Conservation (phyloP, 2,329 filamentous ascomycete species). For the Chrysoporthe deuterocubensis region DNA sequence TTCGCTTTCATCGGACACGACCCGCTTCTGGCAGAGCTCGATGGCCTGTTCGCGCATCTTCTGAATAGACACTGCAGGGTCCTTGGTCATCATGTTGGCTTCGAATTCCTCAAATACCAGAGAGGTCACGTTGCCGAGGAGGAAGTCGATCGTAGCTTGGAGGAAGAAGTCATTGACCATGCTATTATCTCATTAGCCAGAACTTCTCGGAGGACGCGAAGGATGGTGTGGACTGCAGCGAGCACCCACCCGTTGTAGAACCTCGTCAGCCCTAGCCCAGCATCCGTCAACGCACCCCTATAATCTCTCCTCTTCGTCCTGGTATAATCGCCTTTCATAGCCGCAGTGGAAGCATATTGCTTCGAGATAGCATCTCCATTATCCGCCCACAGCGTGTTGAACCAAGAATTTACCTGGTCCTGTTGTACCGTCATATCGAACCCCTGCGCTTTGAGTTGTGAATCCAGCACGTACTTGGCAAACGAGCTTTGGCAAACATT, state of each 20-base stretch:
- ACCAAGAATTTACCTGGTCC: slow-evolving; percentile 86
- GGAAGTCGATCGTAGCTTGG: slow-evolving; percentile 91
- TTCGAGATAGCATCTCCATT: slow-evolving; percentile 96
- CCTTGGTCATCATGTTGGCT: slow-evolving; percentile 87
- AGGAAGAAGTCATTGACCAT: slow-evolving; percentile 98
- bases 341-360: slow-evolving; percentile 93
- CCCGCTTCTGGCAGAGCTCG: slow-evolving; percentile 84
- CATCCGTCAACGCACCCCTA: slow-evolving; percentile 86
- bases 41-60: slow-evolving; percentile 88
- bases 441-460: slow-evolving; percentile 75
- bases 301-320: slow-evolving; percentile 89
- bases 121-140: slow-evolving; percentile 84
- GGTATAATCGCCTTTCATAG: slow-evolving; percentile 96
- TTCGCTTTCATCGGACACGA: slow-evolving; percentile 81
- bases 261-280: slow-evolving; percentile 83
- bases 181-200: slow-evolving; percentile 53
- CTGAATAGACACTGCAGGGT: slow-evolving; percentile 85
- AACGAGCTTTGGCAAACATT: slow-evolving; percentile 96
- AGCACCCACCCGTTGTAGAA: slow-evolving; percentile 66
- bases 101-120: slow-evolving; percentile 94
- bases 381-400: slow-evolving; percentile 96
- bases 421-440: slow-evolving; percentile 74
- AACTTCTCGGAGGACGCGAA: slow-evolving; percentile 20
- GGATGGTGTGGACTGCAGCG: neutral
- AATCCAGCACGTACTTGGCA: slow-evolving; percentile 79